phyloP scores from a whole-genome alignment of 495 filamentous ascomycete species.

The Xylaria flabelliformis region DNA sequence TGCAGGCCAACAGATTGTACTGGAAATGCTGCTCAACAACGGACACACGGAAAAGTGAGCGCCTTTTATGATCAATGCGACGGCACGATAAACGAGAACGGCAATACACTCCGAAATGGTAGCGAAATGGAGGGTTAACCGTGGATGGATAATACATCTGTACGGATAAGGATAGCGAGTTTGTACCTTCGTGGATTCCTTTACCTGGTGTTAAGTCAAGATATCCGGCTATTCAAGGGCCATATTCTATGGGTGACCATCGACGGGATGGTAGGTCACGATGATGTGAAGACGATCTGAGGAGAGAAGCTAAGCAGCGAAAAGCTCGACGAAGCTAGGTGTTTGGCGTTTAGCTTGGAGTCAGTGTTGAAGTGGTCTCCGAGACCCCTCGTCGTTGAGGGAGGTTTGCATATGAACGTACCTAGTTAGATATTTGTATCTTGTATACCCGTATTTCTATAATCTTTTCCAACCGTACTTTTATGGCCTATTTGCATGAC shows the following conservation, averaged over 20 bases:
- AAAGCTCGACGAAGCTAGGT: neutral
- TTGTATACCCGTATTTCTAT: slow-evolving; percentile 9
- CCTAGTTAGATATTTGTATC: neutral
- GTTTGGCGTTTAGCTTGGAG: slow-evolving; percentile 8
- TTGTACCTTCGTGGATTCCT: neutral
- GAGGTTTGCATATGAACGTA: slow-evolving; percentile 16
- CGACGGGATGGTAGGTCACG: neutral
- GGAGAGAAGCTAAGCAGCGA: neutral
- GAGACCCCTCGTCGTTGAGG: neutral
- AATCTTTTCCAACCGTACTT: neutral
- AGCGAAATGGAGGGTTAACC: neutral
- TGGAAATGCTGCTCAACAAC: slow-evolving; percentile 93
- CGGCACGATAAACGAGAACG: slow-evolving; percentile 2
- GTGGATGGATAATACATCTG: neutral
- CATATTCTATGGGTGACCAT: neutral
- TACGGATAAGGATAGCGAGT: slow-evolving; percentile 7
- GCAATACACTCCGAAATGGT: neutral
- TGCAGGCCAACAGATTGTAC: slow-evolving; percentile 78
- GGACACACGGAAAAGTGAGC: slow-evolving; percentile 77
- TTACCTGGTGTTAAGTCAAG: slow-evolving; percentile 15
- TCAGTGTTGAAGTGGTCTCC: neutral
- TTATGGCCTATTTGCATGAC: neutral
- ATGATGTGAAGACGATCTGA: neutral
- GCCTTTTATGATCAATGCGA: slow-evolving; percentile 14
- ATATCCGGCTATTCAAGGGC: slow-evolving; percentile 17